These are phyloP conservation scores for Ceratorhiza oryzae-sativae DNA, from an alignment of 1,284 basidiomycete genomes.

Conservation along the genomic window DNA sequence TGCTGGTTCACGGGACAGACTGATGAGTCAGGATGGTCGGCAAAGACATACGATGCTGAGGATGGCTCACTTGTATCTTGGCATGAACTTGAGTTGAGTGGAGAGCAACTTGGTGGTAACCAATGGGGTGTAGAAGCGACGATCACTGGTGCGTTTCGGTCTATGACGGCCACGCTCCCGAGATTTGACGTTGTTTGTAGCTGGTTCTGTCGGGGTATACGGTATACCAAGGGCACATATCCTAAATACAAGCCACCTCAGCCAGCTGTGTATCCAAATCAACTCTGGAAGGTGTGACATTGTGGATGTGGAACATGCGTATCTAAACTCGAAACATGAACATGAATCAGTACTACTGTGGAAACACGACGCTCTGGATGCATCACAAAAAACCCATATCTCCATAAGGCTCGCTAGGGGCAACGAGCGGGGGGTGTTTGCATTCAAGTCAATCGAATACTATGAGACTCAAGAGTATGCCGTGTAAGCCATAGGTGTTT, in stretches of 20 bases:
- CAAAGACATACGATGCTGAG: background rate
- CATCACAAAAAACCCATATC: background rate
- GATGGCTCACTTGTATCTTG: slow-evolving; percentile 1
- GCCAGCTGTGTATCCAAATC: slow-evolving; percentile 2
- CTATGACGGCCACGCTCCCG: background rate
- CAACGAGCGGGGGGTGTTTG: background rate
- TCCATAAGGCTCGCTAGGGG: background rate
- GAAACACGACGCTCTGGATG: background rate
- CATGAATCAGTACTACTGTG: slow-evolving; percentile 16
- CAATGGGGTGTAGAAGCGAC: slow-evolving; percentile 4
- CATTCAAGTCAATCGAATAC: slow-evolving; percentile 13
- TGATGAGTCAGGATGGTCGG: background rate
- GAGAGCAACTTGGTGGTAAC: too few relatives aligned
- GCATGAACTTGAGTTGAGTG: background rate
- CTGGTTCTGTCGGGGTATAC: slow-evolving; percentile 9
- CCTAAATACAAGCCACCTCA: background rate
- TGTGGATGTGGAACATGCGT: background rate
- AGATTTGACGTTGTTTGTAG: background rate
- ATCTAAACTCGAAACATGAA: background rate
- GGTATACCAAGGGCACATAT: slow-evolving; percentile 10
- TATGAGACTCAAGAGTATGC: background rate
- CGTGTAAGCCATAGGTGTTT: background rate
- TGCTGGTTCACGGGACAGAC: background rate
- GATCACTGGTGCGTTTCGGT: background rate
- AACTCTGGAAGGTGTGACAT: slow-evolving; percentile 9